phyloP scores from a whole-genome alignment of 176 grass and related monocot species.

The Stipa capillata region DNA sequence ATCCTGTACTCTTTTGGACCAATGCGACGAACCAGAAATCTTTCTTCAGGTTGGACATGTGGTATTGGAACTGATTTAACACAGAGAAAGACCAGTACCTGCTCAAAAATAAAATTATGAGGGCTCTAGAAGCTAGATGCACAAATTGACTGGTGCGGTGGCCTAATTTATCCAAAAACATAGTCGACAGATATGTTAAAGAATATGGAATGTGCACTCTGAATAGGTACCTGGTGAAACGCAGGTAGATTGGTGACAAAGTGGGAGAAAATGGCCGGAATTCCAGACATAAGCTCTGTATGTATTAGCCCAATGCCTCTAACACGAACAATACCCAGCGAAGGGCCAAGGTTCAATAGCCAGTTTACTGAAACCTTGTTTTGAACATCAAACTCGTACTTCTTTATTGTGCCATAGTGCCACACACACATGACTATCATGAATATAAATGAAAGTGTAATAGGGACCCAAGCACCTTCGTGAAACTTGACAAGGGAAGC shows the following conservation, averaged over 20 bases:
- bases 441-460: conserved; percentile 74
- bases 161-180: background rate
- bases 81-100: conserved; percentile 91
- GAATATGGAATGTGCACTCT: background rate
- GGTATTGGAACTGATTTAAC: conserved; percentile 88
- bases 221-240: conserved; percentile 79
- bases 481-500: conserved; percentile 88
- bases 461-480: conserved; percentile 86
- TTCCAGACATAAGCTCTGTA: conserved; percentile 85
- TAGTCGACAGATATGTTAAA: background rate
- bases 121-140: background rate
- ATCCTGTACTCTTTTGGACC: conserved; percentile 91
- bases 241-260: conserved; percentile 97
- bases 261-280: conserved; percentile 92
- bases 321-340: conserved; percentile 85
- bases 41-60: conserved; percentile 56
- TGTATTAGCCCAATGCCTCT: conserved; percentile 88
- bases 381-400: conserved; percentile 89
- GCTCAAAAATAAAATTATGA: conserved; percentile 27
- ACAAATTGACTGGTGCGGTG: background rate
- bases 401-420: conserved; percentile 98
- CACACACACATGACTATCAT: conserved; percentile 85
- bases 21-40: conserved; percentile 85
- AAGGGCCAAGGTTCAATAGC: conserved; percentile 87
- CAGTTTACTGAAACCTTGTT: conserved; percentile 94